Evolutionary conservation across 1,284 basidiomycete species (phyloP).

Genomic region (Stereum hirsutum): DNA sequence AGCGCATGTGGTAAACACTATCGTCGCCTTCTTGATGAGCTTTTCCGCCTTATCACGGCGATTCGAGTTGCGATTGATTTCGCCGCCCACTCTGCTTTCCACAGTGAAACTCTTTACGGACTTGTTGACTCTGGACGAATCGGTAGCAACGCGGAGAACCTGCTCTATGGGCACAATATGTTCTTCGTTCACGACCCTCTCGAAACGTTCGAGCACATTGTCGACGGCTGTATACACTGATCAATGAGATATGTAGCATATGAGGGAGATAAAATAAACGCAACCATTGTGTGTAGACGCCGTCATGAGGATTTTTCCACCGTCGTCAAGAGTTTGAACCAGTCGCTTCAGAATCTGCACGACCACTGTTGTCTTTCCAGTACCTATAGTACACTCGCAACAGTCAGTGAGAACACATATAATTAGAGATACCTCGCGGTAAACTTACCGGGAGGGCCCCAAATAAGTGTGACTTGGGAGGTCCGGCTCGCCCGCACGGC

Average conservation of each 20-base stretch:
- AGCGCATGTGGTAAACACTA: conserved; percentile 58
- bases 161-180: conserved; percentile 38
- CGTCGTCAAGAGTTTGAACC: conserved; percentile 23
- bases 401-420: no score
- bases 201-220: conserved; percentile 57
- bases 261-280: neutral
- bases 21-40: conserved; percentile 40
- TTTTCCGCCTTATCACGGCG: conserved; percentile 48
- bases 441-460: conserved; percentile 52
- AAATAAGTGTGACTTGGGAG: conserved; percentile 41
- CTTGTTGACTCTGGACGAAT: conserved; percentile 49
- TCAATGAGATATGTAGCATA: neutral
- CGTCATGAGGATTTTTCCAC: conserved; percentile 49
- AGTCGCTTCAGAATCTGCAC: conserved; percentile 45
- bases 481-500: conserved; percentile 35
- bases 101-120: conserved; percentile 47
- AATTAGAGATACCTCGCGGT: neutral
- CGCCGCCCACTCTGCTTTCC: conserved; percentile 51
- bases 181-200: conserved; percentile 31
- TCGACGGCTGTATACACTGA: no score
- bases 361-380: conserved; percentile 62
- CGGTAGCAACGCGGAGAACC: conserved; percentile 56
- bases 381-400: no score
- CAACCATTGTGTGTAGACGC: conserved; percentile 57
- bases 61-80: conserved; percentile 48